These are phyloP conservation scores for Rhodotorula sp. DNA, from an alignment of 1,284 basidiomycete genomes.

Conservation along the genomic window DNA sequence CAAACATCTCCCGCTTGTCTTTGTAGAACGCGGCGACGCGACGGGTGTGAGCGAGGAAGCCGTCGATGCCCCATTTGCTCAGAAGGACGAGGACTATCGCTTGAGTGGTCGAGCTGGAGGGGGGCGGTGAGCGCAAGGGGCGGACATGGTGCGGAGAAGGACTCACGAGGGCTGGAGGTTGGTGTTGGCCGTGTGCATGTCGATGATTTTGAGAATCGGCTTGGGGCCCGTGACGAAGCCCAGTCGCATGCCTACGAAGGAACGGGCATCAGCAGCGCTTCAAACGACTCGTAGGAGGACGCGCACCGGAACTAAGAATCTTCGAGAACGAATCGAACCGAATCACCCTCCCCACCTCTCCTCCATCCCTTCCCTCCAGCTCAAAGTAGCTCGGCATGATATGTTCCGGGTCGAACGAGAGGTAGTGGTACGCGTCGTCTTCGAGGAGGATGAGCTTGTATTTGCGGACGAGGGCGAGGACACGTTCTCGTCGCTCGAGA, in stretches of 20 bases:
- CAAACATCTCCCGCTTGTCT: conserved; percentile 73
- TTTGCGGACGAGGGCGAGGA: conserved; percentile 70
- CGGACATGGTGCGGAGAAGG: too few species aligned
- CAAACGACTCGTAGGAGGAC: not conserved
- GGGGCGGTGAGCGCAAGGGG: not conserved
- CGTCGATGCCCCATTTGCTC: conserved; percentile 63
- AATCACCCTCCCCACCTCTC: conserved; percentile 63
- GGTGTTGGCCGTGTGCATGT: conserved; percentile 63
- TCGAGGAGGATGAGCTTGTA: conserved; percentile 82
- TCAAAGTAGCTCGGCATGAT: conserved; percentile 69
- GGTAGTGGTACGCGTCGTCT: conserved; percentile 79
- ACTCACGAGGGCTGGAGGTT: conserved; percentile 66
- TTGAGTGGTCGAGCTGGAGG: conserved; percentile 67
- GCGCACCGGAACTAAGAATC: conserved; percentile 69
- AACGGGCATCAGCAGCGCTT: not conserved
- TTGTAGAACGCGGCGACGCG: conserved; percentile 73
- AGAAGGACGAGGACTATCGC: conserved; percentile 69
- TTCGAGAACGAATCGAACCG: conserved; percentile 88
- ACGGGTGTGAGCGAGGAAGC: conserved; percentile 70
- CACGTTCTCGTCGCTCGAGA: conserved; percentile 68
- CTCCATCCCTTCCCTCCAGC: conserved; percentile 57
- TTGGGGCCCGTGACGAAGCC: conserved; percentile 81
- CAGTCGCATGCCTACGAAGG: conserved; percentile 51
- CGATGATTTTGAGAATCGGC: conserved; percentile 68
- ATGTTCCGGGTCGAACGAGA: conserved; percentile 57